These are phyloP conservation scores for Pistacia vera DNA, from an alignment of 345 rosid species.

Conservation along the genomic window DNA sequence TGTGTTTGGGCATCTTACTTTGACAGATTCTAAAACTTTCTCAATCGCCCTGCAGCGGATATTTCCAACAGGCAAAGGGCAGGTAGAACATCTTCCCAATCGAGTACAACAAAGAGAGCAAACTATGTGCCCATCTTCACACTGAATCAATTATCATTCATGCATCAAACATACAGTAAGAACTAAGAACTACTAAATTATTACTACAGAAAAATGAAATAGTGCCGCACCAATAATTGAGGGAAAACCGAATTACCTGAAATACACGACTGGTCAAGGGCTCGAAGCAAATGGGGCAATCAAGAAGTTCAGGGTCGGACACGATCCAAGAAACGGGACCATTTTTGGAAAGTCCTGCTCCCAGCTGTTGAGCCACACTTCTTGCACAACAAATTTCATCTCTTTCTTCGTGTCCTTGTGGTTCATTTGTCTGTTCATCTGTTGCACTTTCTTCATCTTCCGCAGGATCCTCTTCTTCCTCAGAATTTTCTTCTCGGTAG, in stretches of 20 bases:
- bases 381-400: no score
- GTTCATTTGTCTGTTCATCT: no score
- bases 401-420: not conserved
- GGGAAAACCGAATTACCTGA: not conserved
- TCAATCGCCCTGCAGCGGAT: slow-evolving; percentile 61
- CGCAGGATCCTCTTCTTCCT: no score
- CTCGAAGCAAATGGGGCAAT: not conserved
- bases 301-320: not conserved
- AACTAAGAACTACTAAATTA: no score
- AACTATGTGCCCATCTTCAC: slow-evolving; percentile 65
- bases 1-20: slow-evolving; percentile 40
- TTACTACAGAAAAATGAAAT: not conserved
- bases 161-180: not conserved
- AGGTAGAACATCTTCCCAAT: slow-evolving; percentile 43
- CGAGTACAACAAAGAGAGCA: slow-evolving; percentile 51
- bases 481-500: no score
- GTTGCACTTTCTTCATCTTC: no score
- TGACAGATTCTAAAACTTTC: slow-evolving; percentile 44
- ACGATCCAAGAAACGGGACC: not conserved
- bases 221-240: no score
- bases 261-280: not conserved
- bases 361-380: not conserved
- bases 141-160: slow-evolving; percentile 27
- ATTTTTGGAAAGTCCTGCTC: not conserved
- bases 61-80: slow-evolving; percentile 46